Conservation (phyloP, 73 alveolate genomes). For the Urostyla sp. region DNA sequence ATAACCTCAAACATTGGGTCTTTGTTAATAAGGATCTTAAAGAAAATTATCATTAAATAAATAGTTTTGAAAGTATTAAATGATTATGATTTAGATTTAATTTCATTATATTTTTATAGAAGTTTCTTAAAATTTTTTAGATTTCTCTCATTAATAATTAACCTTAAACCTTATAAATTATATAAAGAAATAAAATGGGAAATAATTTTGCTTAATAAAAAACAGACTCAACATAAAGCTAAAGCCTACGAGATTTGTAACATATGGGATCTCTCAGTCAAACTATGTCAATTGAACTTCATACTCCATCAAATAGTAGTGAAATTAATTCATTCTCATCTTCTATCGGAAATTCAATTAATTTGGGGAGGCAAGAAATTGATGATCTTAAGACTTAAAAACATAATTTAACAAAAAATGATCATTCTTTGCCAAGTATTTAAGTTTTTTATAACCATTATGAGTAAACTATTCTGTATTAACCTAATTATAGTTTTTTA, state of each 20-base stretch:
- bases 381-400: too few species aligned
- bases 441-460: not conserved
- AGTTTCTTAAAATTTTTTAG: not conserved
- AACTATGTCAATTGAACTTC: too few species aligned
- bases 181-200: not conserved
- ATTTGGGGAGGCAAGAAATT: too few species aligned
- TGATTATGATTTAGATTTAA: slow-evolving; percentile 16
- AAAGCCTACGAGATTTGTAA: too few species aligned
- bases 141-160: not conserved
- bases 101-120: not conserved
- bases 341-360: too few species aligned
- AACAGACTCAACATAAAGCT: too few species aligned
- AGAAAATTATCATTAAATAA: slow-evolving; percentile 36
- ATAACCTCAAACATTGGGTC: slow-evolving; percentile 52
- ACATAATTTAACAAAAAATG: too few species aligned
- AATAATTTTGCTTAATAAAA: too few species aligned
- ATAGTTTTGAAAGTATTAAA: slow-evolving; percentile 31
- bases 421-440: too few species aligned
- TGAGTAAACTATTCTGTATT: not conserved
- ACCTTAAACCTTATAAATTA: not conserved
- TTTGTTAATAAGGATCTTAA: slow-evolving; percentile 34
- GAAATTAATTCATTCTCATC: too few species aligned
- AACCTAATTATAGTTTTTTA: not conserved
- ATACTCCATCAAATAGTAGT: too few species aligned
- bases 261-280: too few species aligned